phyloP scores from a whole-genome alignment of 2,329 filamentous ascomycete species.

The Polytolypa hystricis region DNA sequence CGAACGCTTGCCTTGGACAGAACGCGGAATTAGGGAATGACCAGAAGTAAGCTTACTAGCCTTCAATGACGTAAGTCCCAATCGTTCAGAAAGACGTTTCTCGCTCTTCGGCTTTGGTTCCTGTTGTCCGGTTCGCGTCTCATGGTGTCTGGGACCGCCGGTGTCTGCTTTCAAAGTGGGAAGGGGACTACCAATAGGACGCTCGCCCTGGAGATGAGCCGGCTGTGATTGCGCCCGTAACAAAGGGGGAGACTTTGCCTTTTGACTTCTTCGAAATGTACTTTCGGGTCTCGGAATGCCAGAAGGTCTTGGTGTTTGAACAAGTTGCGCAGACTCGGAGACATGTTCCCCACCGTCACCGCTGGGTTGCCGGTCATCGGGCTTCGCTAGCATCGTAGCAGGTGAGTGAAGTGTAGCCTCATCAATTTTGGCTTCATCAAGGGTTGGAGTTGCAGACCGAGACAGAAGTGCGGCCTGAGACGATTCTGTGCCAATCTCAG shows the following conservation, averaged over 20 bases:
- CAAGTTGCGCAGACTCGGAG: neutral
- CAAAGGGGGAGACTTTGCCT: conserved; percentile 36
- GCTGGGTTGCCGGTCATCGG: too few relatives aligned
- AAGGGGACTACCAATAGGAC: neutral
- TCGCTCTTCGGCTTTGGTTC: conserved; percentile 40
- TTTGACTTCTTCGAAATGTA: conserved; percentile 22
- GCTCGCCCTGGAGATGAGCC: conserved; percentile 17
- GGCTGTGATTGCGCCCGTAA: conserved; percentile 43
- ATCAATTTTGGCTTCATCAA: conserved; percentile 7
- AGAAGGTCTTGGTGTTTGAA: conserved; percentile 22
- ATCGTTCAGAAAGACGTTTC: conserved; percentile 65
- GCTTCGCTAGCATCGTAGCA: too few relatives aligned
- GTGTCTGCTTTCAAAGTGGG: conserved; percentile 8
- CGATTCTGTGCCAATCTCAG: too few relatives aligned
- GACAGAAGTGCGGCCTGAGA: too few relatives aligned
- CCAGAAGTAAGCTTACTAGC: conserved; percentile 35
- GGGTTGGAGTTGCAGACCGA: too few relatives aligned
- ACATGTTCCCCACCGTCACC: too few relatives aligned
- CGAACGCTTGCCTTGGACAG: conserved; percentile 58
- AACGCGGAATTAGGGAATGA: conserved; percentile 75
- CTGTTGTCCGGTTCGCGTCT: conserved; percentile 14
- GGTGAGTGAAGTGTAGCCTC: conserved; percentile 12
- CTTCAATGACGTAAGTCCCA: conserved; percentile 57
- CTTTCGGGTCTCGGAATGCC: conserved; percentile 27
- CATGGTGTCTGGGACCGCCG: conserved; percentile 12